Conservation (phyloP, 345 rosid species). For the Zanthoxylum bungeanum region DNA sequence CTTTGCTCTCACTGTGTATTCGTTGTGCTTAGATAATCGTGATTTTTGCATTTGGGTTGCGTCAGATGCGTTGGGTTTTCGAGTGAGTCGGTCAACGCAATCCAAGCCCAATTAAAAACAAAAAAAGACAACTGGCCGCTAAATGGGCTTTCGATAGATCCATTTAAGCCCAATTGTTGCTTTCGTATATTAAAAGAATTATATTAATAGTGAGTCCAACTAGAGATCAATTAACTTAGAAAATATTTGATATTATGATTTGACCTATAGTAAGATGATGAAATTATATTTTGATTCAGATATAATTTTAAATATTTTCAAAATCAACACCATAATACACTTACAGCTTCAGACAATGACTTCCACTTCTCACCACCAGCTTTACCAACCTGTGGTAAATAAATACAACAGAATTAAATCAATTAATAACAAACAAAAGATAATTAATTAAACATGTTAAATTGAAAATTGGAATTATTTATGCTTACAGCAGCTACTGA, state of each 20-base stretch:
- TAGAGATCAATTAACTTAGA: too few relatives aligned
- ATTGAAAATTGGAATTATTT: not conserved
- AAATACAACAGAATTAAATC: too few relatives aligned
- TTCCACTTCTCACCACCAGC: slow-evolving; percentile 98
- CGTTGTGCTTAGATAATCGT: slow-evolving; percentile 20
- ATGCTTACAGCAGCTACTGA: slow-evolving; percentile 84
- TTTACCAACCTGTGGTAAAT: slow-evolving; percentile 81
- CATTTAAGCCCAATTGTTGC: not conserved
- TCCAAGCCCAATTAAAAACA: not conserved
- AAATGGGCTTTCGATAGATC: not conserved
- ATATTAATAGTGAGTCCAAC: too few relatives aligned
- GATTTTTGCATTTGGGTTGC: not conserved
- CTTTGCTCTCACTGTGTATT: slow-evolving; percentile 29
- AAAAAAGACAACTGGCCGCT: too few relatives aligned
- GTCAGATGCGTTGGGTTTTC: not conserved
- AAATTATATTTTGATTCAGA: too few relatives aligned
- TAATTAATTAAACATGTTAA: too few relatives aligned
- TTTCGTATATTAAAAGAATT: too few relatives aligned
- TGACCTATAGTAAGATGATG: too few relatives aligned
- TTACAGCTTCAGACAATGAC: slow-evolving; percentile 71
- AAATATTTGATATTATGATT: too few relatives aligned
- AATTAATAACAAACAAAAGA: not conserved
- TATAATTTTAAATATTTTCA: not conserved
- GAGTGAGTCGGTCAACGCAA: not conserved
- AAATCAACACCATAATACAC: not conserved